phyloP scores from a whole-genome alignment of 2,329 filamentous ascomycete genomes.

The Periconia sp. region DNA sequence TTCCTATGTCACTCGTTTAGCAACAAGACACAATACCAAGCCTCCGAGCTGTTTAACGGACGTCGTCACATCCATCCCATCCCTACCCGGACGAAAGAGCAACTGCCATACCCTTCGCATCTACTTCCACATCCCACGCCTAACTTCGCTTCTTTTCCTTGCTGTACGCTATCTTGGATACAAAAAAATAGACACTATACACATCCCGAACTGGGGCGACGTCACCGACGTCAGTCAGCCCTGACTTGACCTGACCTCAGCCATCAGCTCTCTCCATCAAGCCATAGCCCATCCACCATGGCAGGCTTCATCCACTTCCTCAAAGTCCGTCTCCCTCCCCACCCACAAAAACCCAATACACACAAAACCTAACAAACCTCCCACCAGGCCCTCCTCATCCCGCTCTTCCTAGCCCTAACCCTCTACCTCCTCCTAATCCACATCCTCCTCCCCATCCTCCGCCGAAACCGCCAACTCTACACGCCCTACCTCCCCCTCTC shows the following conservation, averaged over 20 bases:
- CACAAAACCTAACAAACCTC: conserved; percentile 12
- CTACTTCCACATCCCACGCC: background rate
- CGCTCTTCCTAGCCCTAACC: conserved; percentile 46
- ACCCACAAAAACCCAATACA: background rate
- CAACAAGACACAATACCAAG: background rate
- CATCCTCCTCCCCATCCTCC: conserved; percentile 47
- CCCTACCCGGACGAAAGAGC: background rate
- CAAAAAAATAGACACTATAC: background rate
- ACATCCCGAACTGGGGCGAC: no score
- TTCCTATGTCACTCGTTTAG: background rate
- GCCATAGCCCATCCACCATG: conserved; percentile 22
- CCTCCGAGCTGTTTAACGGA: background rate
- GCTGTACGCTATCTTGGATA: background rate
- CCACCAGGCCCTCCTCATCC: conserved; percentile 48
- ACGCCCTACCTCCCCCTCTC: conserved; percentile 48
- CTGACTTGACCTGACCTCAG: no score
- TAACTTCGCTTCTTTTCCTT: background rate
- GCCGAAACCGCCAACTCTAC: conserved; percentile 48
- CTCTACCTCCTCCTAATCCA: conserved; percentile 48
- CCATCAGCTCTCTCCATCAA: background rate
- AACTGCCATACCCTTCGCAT: background rate
- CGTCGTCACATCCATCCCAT: background rate
- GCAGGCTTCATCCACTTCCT: conserved; percentile 37
- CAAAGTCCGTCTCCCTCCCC: conserved; percentile 25
- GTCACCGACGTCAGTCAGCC: no score